Percentiles rank a stretch among this genome's conserved stretches.
These are phyloP conservation scores for Mollisiaceae sp. DNA, from an alignment of 2,329 filamentous ascomycete species.

Conservation along the genomic window DNA sequence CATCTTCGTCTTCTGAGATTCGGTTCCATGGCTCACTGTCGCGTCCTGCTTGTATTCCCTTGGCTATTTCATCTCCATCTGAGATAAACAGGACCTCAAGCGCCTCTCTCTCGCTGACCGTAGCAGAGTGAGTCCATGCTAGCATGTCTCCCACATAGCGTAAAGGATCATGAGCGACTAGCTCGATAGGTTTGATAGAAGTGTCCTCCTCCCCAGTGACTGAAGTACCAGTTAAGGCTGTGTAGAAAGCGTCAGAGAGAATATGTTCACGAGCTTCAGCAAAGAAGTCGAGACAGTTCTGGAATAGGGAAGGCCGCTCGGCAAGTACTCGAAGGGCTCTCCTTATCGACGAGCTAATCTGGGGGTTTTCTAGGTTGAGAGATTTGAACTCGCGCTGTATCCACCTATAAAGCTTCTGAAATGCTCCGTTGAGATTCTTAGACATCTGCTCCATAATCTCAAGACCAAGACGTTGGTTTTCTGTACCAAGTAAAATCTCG, in stretches of 20 bases:
- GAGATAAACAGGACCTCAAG: constrained; percentile 90
- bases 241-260: constrained; percentile 86
- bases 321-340: constrained; percentile 85
- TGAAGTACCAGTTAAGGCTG: constrained; percentile 78
- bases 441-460: constrained; percentile 93
- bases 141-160: constrained; percentile 97
- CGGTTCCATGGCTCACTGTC: constrained; percentile 85
- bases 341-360: constrained; percentile 84
- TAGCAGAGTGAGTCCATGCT: constrained; percentile 92
- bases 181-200: constrained; percentile 86
- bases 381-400: constrained; percentile 92
- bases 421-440: constrained; percentile 84
- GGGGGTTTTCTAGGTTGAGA: constrained; percentile 90
- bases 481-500: constrained; percentile 85
- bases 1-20: constrained; percentile 61
- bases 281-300: constrained; percentile 92
- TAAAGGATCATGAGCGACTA: constrained; percentile 88
- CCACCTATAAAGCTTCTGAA: constrained; percentile 96
- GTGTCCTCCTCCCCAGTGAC: constrained; percentile 62
- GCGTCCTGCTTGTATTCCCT: constrained; percentile 77
- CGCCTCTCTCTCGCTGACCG: constrained; percentile 91
- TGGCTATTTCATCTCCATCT: constrained; percentile 86
- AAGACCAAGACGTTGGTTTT: constrained; percentile 84
- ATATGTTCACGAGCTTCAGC: constrained; percentile 87
- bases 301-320: constrained; percentile 87